phyloP scores from a whole-genome alignment of 148 eudicot genomes.

The Rhododendron kiyosumense region DNA sequence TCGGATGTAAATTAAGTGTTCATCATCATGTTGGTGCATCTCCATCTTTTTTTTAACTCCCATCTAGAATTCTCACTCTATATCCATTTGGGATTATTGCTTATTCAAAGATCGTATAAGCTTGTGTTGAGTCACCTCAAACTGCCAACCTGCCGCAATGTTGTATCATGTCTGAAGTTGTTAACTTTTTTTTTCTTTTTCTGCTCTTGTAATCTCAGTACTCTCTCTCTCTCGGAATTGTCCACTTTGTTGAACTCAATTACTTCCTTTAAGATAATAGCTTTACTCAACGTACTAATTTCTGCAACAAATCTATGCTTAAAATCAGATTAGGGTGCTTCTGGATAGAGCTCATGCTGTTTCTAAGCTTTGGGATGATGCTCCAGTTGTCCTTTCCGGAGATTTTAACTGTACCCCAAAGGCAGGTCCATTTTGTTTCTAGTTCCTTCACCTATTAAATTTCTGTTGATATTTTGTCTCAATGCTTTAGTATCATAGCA shows the following conservation, averaged over 20 bases:
- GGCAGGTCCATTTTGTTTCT: conserved; percentile 30
- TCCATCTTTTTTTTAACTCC: neutral
- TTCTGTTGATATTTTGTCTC: neutral
- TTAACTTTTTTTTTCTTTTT: neutral
- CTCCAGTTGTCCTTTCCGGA: conserved; percentile 89
- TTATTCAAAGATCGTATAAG: neutral
- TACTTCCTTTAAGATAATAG: neutral
- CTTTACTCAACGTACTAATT: neutral
- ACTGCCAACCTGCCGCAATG: neutral
- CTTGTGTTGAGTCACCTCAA: neutral
- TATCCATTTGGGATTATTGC: neutral
- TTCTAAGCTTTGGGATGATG: conserved; percentile 90
- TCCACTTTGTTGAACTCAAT: neutral
- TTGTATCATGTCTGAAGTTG: neutral
- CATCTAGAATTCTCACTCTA: neutral
- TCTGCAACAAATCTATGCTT: conserved; percentile 4
- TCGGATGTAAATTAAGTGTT: neutral
- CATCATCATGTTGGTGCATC: neutral
- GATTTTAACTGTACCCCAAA: conserved; percentile 91
- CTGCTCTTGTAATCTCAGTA: neutral
- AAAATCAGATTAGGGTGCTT: conserved; percentile 65
- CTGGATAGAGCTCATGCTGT: conserved; percentile 69
- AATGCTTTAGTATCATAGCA: neutral
- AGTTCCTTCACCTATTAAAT: neutral
- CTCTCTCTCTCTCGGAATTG: neutral